Base-by-base conservation (phyloP, 495 filamentous ascomycete genomes). In the Neohortaea acidophila region DNA sequence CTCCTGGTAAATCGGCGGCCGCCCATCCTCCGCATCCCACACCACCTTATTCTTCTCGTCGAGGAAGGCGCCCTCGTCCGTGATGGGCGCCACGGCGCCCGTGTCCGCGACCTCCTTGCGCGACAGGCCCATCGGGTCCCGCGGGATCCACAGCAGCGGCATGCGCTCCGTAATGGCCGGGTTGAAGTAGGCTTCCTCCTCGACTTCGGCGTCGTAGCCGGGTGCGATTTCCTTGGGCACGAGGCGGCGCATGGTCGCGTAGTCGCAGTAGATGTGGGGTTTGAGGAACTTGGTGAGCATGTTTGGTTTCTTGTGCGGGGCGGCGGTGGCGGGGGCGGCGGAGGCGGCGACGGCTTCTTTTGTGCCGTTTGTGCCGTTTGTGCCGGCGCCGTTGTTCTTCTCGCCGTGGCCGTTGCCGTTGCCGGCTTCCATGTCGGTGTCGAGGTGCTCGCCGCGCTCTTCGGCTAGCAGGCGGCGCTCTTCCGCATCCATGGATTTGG, bases 201-300 rank as follows among this genome's bases (percentile, higher is more conserved):
- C 52, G 25, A 78, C 66, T 24, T 75, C 69, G 1, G 64, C 56
- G 0, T 65, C 62, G 48, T 81, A 76, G 14, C 59, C 50, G 19
- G 63, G 58, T 20, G 61, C 59, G 13, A 69, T 55, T 21, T 61
- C 59, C 31, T 63, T 66, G 2, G 85, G 82, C 4, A 89, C 73
- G 20, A 83, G 63, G 14, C 68, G 68, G 21, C 85, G 81, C 48
- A 91, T 65, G 18, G 73, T 65, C 11, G 62, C 53, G 56, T 91
- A 93, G 56, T 78, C 71, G 33, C 66, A 56, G 55, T 85, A 81
- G 38, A 70, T 64, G 64, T 91, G 79, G 0, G 87, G 87, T 45
- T 74, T 74, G 33, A 94, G 58, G 59, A 77, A 94, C 45, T 78
- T 80, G 41, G 59, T 47, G 15, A 96, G 41, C 43, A 75, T 53